Base-by-base conservation (phyloP, 176 grass and related monocot genomes). In the Puya raimondii region DNA sequence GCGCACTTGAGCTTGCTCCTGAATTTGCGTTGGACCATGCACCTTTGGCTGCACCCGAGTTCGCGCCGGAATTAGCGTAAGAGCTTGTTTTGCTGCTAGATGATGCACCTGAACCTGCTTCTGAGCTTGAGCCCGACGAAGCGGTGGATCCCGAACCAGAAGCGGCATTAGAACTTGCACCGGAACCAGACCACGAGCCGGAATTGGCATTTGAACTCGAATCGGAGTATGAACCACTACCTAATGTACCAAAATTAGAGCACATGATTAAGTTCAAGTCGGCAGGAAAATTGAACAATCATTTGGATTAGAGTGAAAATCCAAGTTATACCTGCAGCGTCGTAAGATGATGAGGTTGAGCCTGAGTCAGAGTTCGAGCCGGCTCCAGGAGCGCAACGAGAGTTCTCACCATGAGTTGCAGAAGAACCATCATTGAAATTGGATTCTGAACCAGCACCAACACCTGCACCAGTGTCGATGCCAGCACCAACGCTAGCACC, bases 401-500 rank as follows among this genome's bases (percentile, higher is more conserved):
- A 42, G 3, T 20, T 64, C 11, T 42, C 16, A 48, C 13, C 21
- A 1, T 21, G 58, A 16, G 2, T 47, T 52, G 14, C 11, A 71
- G 56, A 72, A 23, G 50, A 47, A 22, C 4, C 33, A 59, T 18
- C 47, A 47, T 49, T 29, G 15, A 2, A 51, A 14, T 17, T 16
- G 23, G 33, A 83, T 20, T 59, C 54, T 20, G 54, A 17, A 9
- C 4, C 9, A 1, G 3, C 15, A 18, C 54, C 4, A 18, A 16
- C 4, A 14, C 16, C 4, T 5, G 53, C 14, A n/a, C 53, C 74
- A 20, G 69, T 67, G 29, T 4, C 74, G 0, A 22, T 74, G 3
- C 69, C 22, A 0, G 74, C 74, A 56, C 85, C 72, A 56, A 78
- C 72, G 72, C 61, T 26, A n/a, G 70, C 81, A 17, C 1, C 11